Evolutionary conservation across 305 asterid genomes (phyloP), one percentile per base, ranked within the genome.

Genomic region (Stenogyne calaminthoides): DNA sequence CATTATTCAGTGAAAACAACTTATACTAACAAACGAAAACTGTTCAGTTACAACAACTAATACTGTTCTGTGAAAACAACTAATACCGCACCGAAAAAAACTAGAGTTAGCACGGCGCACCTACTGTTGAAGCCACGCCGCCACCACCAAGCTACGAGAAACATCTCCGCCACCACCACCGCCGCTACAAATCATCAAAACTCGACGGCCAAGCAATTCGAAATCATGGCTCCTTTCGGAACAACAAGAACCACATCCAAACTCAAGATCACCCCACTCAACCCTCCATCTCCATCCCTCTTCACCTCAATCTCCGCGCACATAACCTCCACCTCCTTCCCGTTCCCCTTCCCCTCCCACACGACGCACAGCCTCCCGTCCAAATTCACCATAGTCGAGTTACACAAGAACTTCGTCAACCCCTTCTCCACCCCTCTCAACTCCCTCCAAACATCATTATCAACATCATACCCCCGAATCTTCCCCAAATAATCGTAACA

Each of bases 401-500:
- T 85, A 69, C 92, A 90, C 81, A 90, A 75, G 73, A 90, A 91
- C 86, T 79, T 89, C 0, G 97, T 97, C 83, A 94, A 77, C 76
- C 91, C 88, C 65, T 87, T 85, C 49, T 87, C 95, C 70, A 94
- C 83, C 67, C 93, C 96, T 70, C 77, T 82, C 85, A 93, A 65
- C 76, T 87, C 93, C 87, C 85, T 86, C 98, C 98, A 91, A 42
- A 37, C 83, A 85, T 91, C 93, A 61, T 47, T 76, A 74, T 73
- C 85, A 70, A 89, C 87, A 61, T 82, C 93, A 68, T 87, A 93
- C 10, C 98, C 98, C 46, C 90, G 79, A 74, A 93, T 89, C 85
- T 88, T 93, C 71, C 98, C 98, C 84, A 89, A 80, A 61, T 80
- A 93, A 78, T 93, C 96, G 47, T 91, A 91, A 58, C 96, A 91